These are phyloP conservation scores for Citrus maxima DNA, from an alignment of 345 rosid species.

Conservation along the genomic window DNA sequence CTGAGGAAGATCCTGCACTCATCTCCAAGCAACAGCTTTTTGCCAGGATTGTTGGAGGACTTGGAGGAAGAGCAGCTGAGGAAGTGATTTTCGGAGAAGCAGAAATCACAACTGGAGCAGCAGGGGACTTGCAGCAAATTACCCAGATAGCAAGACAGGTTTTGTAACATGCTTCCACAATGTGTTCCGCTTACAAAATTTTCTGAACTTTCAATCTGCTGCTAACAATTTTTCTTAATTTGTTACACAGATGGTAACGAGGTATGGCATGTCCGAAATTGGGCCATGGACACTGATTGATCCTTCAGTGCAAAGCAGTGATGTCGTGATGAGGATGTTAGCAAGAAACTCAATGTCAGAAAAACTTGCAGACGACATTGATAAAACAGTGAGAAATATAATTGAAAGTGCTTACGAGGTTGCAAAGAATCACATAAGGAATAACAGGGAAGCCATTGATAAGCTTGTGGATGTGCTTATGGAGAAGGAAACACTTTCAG, in stretches of 20 bases:
- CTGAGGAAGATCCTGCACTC: constrained; percentile 55
- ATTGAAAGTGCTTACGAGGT: constrained; percentile 50
- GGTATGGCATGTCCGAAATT: constrained; percentile 71
- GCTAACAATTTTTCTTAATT: not conserved
- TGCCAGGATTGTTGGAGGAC: constrained; percentile 70
- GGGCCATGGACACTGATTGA: constrained; percentile 70
- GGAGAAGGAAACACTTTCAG: constrained; percentile 64
- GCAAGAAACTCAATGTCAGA: constrained; percentile 69
- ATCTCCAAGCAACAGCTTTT: constrained; percentile 59
- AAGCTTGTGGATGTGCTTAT: constrained; percentile 66
- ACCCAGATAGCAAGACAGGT: constrained; percentile 75
- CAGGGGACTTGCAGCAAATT: constrained; percentile 63
- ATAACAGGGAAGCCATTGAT: constrained; percentile 65
- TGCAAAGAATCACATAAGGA: constrained; percentile 50
- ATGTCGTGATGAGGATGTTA: constrained; percentile 60
- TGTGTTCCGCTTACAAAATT: not conserved
- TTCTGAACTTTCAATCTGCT: not conserved
- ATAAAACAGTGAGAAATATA: constrained; percentile 41
- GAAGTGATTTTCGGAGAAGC: constrained; percentile 72
- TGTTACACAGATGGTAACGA: constrained; percentile 62
- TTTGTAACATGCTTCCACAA: not conserved
- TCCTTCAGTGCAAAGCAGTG: constrained; percentile 48
- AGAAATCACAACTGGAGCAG: constrained; percentile 67
- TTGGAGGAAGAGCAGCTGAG: constrained; percentile 75
- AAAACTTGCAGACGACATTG: constrained; percentile 65